Evolutionary conservation across 768 basidiomycete genomes (phyloP).

Genomic region (Botryobasidium botryosum): DNA sequence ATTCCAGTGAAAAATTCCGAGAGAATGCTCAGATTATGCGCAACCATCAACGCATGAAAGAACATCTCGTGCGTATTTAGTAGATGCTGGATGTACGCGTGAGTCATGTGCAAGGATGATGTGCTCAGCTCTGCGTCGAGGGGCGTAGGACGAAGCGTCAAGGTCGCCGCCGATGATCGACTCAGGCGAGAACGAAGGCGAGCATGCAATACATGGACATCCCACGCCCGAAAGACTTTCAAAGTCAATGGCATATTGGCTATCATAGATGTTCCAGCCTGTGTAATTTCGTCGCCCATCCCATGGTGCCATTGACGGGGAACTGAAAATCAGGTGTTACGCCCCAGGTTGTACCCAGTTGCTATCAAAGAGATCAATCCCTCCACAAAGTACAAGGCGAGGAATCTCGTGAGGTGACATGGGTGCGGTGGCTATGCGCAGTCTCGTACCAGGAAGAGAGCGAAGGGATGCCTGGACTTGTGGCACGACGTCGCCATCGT

Average conservation of each 20-base stretch:
- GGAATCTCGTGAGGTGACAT: constrained; percentile 63
- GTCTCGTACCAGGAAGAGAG: constrained; percentile 36
- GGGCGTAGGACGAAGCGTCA: constrained; percentile 22
- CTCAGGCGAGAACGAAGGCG: constrained; percentile 12
- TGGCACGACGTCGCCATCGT: constrained; percentile 16
- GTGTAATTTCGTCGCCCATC: constrained; percentile 14
- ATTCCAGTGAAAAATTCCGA: constrained; percentile 46
- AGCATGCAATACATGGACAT: constrained; percentile 18
- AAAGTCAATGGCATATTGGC: constrained; percentile 44
- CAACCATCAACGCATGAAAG: constrained; percentile 51
- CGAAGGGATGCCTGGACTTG: constrained; percentile 45
- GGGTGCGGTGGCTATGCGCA: constrained; percentile 39
- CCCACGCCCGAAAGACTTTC: constrained; percentile 26
- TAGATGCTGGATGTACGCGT: constrained; percentile 69
- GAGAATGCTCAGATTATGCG: constrained; percentile 61
- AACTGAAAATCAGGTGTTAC: constrained; percentile 67
- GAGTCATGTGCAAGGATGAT: constrained; percentile 14
- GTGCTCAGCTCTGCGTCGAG: constrained; percentile 8
- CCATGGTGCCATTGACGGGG: constrained; percentile 24
- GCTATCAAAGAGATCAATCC: constrained; percentile 62
- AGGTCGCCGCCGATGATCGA: constrained; percentile 13
- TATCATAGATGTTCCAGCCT: constrained; percentile 60
- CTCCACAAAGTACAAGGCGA: constrained; percentile 39
- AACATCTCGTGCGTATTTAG: constrained; percentile 84
- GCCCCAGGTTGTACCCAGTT: constrained; percentile 53